Base-by-base conservation (phyloP, 2,329 filamentous ascomycete genomes). In the Phialocephala sp. region DNA sequence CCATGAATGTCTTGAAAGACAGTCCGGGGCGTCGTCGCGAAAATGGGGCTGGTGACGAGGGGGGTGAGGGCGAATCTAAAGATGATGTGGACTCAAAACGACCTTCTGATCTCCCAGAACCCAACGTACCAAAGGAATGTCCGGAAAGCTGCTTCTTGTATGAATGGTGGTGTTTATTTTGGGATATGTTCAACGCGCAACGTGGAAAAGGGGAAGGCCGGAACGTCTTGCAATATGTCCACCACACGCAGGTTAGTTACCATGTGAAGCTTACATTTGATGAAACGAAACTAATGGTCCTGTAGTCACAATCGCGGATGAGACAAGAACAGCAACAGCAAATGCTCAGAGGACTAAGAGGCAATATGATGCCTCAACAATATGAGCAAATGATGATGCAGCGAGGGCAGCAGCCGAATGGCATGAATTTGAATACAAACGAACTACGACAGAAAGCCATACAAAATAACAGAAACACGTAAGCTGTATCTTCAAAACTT, bases 91-190 rank as follows among this genome's bases (percentile, higher is more conserved):
- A 92, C 71, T 78, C 84, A 59, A 94, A 94, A 77, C 85, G 91
- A 52, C 91, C 92, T 0, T 87, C 89, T 64, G 93, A 97, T 75
- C 84, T 98, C 45, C 94, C 94, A 4, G 84, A 87, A 8, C 89
- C 93, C 14, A 88, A 88, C 68, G 82, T 93, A 6, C 88, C 89
- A 14, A 85, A 83, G 76, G 85, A 86, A 58, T 83, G 83, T 67
- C 85, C 85, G 62, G 91, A 90, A 73, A 91, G 87, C 68, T 92
- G 92, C 32, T 98, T 99, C 75, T 83, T 99, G n/a, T 91, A 93
- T 72, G 95, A 98, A 75, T 99, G 95, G 95, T 99, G 96, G 82
- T 92, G 90, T 75, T 86, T 97, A 60, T 99, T 99, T 79, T 98
- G 93, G 93, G 95, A 99, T 75, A 93, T 98, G 72, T 96, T 91